Evolutionary conservation across 129 eudicot species (phyloP).

Genomic region (Pulicaria dysenterica): DNA sequence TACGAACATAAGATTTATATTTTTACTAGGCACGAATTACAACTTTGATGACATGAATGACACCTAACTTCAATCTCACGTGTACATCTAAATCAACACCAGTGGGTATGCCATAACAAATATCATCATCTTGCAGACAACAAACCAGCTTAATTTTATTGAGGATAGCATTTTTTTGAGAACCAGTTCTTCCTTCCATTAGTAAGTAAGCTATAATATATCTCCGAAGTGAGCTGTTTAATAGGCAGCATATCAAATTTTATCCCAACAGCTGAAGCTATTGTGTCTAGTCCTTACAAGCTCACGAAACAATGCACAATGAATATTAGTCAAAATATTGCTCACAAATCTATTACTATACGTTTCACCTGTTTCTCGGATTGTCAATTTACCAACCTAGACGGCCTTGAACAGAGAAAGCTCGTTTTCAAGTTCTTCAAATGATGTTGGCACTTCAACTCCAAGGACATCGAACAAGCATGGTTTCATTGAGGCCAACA

Average conservation of each 20-base stretch:
- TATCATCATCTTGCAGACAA: constrained; percentile 58
- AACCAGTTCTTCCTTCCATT: constrained; percentile 32
- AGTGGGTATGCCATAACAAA: constrained; percentile 36
- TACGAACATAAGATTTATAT: not conserved
- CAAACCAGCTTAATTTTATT: constrained; percentile 36
- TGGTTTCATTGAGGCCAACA: too few relatives aligned
- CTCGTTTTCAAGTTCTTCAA: constrained; percentile 54
- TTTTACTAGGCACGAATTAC: not conserved
- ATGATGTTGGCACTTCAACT: constrained; percentile 29
- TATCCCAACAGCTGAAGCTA: constrained; percentile 33
- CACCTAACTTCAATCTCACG: constrained; percentile 35
- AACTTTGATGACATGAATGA: not conserved
- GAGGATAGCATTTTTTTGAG: constrained; percentile 25
- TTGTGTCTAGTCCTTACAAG: constrained; percentile 37
- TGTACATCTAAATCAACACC: constrained; percentile 48
- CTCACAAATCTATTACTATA: too few relatives aligned
- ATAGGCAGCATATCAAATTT: constrained; percentile 43
- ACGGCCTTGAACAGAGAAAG: constrained; percentile 37
- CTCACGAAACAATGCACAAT: constrained; percentile 34
- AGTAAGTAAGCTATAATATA: constrained; percentile 42
- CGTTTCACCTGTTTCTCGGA: constrained; percentile 20
- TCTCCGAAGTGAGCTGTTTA: constrained; percentile 56
- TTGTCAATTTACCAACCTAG: constrained; percentile 14
- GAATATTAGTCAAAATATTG: constrained; percentile 4
- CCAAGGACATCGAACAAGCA: constrained; percentile 8